These are phyloP conservation scores for Fusarium longipes DNA, from an alignment of 2,329 filamentous ascomycete species.

Conservation along the genomic window DNA sequence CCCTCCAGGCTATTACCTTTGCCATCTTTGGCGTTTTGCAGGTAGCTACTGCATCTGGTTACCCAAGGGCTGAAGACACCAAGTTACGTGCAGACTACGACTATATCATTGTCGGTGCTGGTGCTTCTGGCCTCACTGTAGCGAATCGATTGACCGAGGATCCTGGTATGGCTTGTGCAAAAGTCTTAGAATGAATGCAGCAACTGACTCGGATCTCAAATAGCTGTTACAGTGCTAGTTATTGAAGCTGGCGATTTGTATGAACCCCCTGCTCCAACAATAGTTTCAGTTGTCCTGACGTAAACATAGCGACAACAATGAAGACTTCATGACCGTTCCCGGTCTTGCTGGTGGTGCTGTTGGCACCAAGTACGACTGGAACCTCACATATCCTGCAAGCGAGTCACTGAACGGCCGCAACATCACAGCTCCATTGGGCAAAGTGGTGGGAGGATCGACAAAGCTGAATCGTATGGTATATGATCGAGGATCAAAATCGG, in stretches of 20 bases:
- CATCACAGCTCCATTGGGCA: conserved; percentile 40
- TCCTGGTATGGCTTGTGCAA: conserved; percentile 12
- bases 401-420: conserved; percentile 27
- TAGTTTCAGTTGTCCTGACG: background rate
- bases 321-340: conserved; percentile 38
- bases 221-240: conserved; percentile 34
- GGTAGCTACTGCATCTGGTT: background rate
- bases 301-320: conserved; percentile 21
- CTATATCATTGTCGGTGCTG: conserved; percentile 37
- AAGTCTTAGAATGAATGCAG: background rate
- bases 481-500: conserved; percentile 51
- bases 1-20: background rate
- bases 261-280: background rate
- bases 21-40: conserved; percentile 13
- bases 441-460: conserved; percentile 56
- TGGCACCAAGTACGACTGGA: conserved; percentile 44
- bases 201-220: background rate
- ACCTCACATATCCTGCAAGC: conserved; percentile 26
- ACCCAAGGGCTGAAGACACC: background rate
- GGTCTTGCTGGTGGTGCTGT: conserved; percentile 40
- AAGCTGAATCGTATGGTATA: conserved; percentile 56
- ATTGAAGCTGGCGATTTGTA: conserved; percentile 43
- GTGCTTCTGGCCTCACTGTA: conserved; percentile 38
- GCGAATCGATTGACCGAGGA: conserved; percentile 39
- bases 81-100: conserved; percentile 30